A percentile compares a stretch with the other conserved stretches of the same genome.
Conservation (phyloP, 371 early-diverging fungal species). For the Parasitella parasitica region DNA sequence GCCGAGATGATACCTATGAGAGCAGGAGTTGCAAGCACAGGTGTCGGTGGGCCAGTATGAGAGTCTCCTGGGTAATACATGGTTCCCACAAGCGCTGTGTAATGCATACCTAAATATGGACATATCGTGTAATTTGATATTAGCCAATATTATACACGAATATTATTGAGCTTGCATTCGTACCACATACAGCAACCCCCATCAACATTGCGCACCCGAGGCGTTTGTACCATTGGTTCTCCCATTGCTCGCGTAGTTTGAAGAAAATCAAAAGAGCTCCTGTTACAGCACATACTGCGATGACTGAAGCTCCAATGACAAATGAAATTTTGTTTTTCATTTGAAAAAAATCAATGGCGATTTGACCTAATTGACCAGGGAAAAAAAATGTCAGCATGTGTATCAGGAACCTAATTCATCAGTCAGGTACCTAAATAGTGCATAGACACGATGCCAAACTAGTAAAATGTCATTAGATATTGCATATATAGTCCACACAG, state of each 20-base stretch:
- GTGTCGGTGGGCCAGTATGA: conserved; percentile 22
- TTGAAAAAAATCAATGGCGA: conserved; percentile 41
- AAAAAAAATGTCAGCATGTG: background rate
- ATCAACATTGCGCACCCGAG: conserved; percentile 46
- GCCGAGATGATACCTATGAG: conserved; percentile 42
- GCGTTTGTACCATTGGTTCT: conserved; percentile 50
- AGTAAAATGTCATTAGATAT: background rate
- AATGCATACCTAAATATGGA: conserved; percentile 43
- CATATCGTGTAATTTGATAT: background rate
- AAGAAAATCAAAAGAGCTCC: conserved; percentile 46
- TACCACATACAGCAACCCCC: conserved; percentile 50
- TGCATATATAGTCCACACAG: background rate
- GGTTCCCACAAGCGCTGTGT: conserved; percentile 46
- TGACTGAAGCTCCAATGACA: conserved; percentile 38
- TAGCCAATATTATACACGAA: background rate
- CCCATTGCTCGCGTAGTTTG: conserved; percentile 49
- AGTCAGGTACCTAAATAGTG: conserved; percentile 45
- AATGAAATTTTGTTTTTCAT: conserved; percentile 26
- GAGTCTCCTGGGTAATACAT: conserved; percentile 22
- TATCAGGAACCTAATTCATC: background rate
- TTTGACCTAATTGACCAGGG: conserved; percentile 34
- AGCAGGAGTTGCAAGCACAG: conserved; percentile 23
- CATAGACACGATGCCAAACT: conserved; percentile 45
- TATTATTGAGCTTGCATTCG: background rate
- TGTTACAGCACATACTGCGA: conserved; percentile 40